A percentile compares a stretch with the other conserved stretches of the same genome.
phyloP scores from a whole-genome alignment of 352 stramenopile species.

The Peronospora tabacina region DNA sequence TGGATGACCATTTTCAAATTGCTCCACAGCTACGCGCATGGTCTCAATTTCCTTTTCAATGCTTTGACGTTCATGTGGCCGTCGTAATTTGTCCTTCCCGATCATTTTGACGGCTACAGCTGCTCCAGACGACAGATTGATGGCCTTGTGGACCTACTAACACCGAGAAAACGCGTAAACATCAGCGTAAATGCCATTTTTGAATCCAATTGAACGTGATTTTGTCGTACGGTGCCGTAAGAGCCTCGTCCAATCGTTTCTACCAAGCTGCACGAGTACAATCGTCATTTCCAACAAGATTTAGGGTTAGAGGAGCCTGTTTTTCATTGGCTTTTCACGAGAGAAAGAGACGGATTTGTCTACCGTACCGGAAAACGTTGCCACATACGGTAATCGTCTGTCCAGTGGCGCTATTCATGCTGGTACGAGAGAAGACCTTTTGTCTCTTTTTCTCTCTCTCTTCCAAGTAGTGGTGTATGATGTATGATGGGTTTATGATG shows the following conservation, averaged over 20 bases:
- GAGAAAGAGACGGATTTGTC: not conserved
- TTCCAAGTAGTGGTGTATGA: slow-evolving; percentile 12
- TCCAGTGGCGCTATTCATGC: slow-evolving; percentile 54
- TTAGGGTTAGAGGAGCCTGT: not conserved
- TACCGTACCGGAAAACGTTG: slow-evolving; percentile 64
- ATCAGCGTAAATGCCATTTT: not conserved
- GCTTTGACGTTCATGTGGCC: slow-evolving; percentile 63
- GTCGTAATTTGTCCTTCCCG: slow-evolving; percentile 63
- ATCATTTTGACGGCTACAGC: slow-evolving; percentile 81
- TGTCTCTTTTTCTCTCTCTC: slow-evolving; percentile 14
- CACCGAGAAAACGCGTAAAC: not conserved
- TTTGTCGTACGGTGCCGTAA: slow-evolving; percentile 66
- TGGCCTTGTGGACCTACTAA: slow-evolving; percentile 71
- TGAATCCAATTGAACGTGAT: not conserved
- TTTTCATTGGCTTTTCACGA: not conserved
- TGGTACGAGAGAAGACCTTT: slow-evolving; percentile 1
- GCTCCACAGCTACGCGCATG: slow-evolving; percentile 76
- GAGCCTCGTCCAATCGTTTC: slow-evolving; percentile 72
- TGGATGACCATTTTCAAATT: slow-evolving; percentile 81
- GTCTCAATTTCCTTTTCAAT: slow-evolving; percentile 85
- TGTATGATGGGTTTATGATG: slow-evolving; percentile 8
- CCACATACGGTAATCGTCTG: slow-evolving; percentile 75
- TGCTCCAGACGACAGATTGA: slow-evolving; percentile 65
- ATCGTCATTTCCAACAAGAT: slow-evolving; percentile 3
- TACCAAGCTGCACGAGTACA: slow-evolving; percentile 39